phyloP scores from a whole-genome alignment of 2,329 filamentous ascomycete species.

The Fusarium guadeloupense region DNA sequence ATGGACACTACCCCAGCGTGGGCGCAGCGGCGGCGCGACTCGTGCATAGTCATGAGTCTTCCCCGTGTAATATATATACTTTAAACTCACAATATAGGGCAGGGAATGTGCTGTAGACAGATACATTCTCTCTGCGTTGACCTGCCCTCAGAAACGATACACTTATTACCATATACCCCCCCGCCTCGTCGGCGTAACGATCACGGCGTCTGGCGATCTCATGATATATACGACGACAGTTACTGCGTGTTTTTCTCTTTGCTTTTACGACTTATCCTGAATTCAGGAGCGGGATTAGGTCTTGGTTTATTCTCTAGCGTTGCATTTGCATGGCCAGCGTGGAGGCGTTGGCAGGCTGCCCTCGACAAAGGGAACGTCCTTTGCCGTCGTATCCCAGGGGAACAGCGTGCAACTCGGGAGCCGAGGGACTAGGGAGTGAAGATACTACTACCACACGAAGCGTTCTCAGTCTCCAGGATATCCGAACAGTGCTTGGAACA shows the following conservation, averaged over 20 bases:
- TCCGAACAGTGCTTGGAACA: neutral
- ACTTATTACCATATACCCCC: constrained; percentile 25
- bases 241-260: constrained; percentile 1
- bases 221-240: constrained; percentile 31
- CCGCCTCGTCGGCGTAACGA: neutral
- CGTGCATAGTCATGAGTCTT: constrained; percentile 31
- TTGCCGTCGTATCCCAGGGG: constrained; percentile 1
- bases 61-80: constrained; percentile 25
- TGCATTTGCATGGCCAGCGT: constrained; percentile 17
- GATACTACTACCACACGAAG: neutral
- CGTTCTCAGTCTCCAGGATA: neutral
- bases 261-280: constrained; percentile 2
- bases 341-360: constrained; percentile 11
- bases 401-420: constrained; percentile 13
- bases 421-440: neutral
- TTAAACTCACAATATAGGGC: constrained; percentile 11
- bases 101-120: constrained; percentile 6
- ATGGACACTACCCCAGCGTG: constrained; percentile 73
- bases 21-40: constrained; percentile 42
- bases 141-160: constrained; percentile 5
- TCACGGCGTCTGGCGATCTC: constrained; percentile 26
- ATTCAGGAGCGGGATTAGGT: constrained; percentile 2
- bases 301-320: constrained; percentile 14
- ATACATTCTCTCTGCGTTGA: constrained; percentile 8
- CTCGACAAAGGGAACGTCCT: neutral